Percentiles rank a stretch among this genome's conserved stretches.
Conservation (phyloP, 306 rosid genomes). For the Senna tora region DNA sequence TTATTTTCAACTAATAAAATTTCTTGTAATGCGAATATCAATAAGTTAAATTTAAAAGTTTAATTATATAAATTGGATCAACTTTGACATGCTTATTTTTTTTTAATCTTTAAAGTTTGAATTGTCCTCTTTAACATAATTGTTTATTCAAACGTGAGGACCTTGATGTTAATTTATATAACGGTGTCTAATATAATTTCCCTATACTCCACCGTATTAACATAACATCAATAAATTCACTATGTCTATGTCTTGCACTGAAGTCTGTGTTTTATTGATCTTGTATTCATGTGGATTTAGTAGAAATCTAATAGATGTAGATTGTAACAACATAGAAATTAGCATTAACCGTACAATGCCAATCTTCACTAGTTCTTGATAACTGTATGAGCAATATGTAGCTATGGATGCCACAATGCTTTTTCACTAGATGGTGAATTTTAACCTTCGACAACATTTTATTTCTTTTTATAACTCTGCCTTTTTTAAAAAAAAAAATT, state of each 20-base stretch:
- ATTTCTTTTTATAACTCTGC: too few relatives aligned
- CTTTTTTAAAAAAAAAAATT: too few relatives aligned
- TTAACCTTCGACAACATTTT: too few relatives aligned
- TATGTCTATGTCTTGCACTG: slow-evolving; percentile 62
- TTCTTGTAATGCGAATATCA: slow-evolving; percentile 91
- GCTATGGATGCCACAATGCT: not conserved
- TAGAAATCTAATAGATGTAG: slow-evolving; percentile 24
- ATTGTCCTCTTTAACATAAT: slow-evolving; percentile 59
- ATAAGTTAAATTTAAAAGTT: slow-evolving; percentile 58
- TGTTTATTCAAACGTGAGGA: slow-evolving; percentile 78
- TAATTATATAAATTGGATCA: slow-evolving; percentile 23
- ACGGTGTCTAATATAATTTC: slow-evolving; percentile 93
- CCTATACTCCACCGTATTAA: slow-evolving; percentile 82
- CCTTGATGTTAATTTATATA: slow-evolving; percentile 69
- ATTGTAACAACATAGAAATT: slow-evolving; percentile 75
- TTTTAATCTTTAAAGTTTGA: slow-evolving; percentile 65
- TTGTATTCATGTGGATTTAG: slow-evolving; percentile 24
- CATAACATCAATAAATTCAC: slow-evolving; percentile 87
- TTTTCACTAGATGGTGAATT: too few relatives aligned
- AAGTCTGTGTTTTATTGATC: not conserved
- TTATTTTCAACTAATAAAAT: slow-evolving; percentile 82
- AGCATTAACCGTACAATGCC: slow-evolving; percentile 80
- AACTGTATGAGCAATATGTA: slow-evolving; percentile 37
- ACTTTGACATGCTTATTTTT: slow-evolving; percentile 47
- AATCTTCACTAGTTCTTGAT: slow-evolving; percentile 78